Base-by-base conservation (phyloP, 257 asterid species). In the Scutellaria baicalensis region DNA sequence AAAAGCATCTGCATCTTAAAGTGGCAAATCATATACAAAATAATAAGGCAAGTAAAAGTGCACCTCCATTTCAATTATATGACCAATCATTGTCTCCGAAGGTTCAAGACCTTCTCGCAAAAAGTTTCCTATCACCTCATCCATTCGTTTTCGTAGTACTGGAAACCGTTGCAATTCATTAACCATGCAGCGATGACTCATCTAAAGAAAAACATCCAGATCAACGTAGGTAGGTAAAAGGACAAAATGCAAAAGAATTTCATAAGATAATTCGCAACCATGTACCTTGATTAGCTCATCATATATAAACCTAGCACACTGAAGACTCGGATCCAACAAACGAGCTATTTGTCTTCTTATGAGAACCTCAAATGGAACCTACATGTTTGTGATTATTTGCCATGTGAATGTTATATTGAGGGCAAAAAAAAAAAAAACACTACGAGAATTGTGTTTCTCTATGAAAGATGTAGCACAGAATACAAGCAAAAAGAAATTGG, bases 301-400 rank as follows among this genome's bases (percentile, higher is more conserved):
- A 51, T 88, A 94, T 64, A 94, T 88, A 76, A 91, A 94, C 74
- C 97, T 80, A 61, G 97, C 97, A 80, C 98, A 94, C 56, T 94
- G 99, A 74, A 94, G 91, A 84, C 98, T 91, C 48, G 98, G 98
- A 78, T 94, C 98, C 85, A 89, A 78, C 66, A 94, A 78, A 21
- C 97, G 95, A 75, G 97, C 92, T 57, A 94, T 91, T 80, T 94
- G 97, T 74, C 93, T 88, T 75, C 94, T 86, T 52, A 91, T 73
- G 68, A 94, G 97, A 88, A 94, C 98, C 82, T 94, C 99, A 83
- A 94, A 94, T 27, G 99, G 99, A 55, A 94, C 93, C 99, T 91
- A 60, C 76, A 81, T 14, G 68, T 75, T 75, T 65, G 59, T 18
- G 72, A 67, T 72, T 52, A 62, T 51, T 60, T 71, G 55, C 64